These are phyloP conservation scores for Cylindrotheca fusiformis DNA, from an alignment of 108 stramenopile species.

Conservation along the genomic window DNA sequence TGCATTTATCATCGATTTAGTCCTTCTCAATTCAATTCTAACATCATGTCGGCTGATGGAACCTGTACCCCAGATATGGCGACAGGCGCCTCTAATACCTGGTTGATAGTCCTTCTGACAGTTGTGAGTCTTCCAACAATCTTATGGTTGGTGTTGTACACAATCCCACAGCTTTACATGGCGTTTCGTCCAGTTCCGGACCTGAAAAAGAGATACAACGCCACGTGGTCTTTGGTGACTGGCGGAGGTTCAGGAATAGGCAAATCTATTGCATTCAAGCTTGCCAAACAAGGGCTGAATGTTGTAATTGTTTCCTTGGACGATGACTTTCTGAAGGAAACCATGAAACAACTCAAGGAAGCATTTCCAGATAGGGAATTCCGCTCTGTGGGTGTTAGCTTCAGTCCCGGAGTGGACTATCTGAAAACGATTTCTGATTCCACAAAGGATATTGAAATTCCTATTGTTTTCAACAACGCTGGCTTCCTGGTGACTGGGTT, in stretches of 20 bases:
- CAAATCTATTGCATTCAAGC: slow-evolving; percentile 85
- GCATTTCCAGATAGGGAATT: slow-evolving; percentile 85
- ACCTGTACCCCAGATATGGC: slow-evolving; percentile 8
- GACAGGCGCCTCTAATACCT: slow-evolving; percentile 3
- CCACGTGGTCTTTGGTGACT: slow-evolving; percentile 97
- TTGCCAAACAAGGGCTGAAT: slow-evolving; percentile 95
- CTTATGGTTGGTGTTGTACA: slow-evolving; percentile 76
- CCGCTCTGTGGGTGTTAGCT: slow-evolving; percentile 82
- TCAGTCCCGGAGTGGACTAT: slow-evolving; percentile 90
- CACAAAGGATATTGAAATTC: slow-evolving; percentile 88
- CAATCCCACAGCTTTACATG: slow-evolving; percentile 83
- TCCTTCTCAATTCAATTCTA: background rate
- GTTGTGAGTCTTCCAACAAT: slow-evolving; percentile 75
- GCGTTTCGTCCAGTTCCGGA: slow-evolving; percentile 75
- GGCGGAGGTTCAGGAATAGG: slow-evolving; percentile 97
- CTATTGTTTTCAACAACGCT: slow-evolving; percentile 96
- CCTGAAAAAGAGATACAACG: slow-evolving; percentile 85
- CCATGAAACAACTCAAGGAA: slow-evolving; percentile 72
- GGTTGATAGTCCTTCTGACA: slow-evolving; percentile 10
- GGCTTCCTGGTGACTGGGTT: slow-evolving; percentile 99
- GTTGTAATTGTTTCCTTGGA: slow-evolving; percentile 96
- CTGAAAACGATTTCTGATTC: slow-evolving; percentile 74
- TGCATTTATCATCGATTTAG: no score
- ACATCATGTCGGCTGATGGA: background rate
- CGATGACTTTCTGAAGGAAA: slow-evolving; percentile 85